Percentiles rank a stretch among this genome's conserved stretches.
Evolutionary conservation across 2,329 filamentous ascomycete genomes (phyloP).

Genomic region (Mycosphaerella arachidis): DNA sequence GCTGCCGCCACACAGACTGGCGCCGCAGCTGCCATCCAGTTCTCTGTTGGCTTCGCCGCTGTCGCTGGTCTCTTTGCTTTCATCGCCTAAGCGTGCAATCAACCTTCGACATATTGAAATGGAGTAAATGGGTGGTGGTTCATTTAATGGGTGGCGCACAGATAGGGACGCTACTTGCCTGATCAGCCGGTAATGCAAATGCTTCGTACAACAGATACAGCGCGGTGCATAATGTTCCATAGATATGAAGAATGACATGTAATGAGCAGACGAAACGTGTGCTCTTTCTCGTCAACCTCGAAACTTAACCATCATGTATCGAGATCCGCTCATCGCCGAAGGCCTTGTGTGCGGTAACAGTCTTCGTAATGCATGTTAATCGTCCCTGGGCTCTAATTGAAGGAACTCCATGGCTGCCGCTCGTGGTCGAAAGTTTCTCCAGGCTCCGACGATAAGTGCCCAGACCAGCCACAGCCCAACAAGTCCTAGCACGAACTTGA

Average conservation of each 20-base stretch:
- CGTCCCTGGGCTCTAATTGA: not conserved
- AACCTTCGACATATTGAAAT: not conserved
- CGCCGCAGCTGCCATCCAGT: not conserved
- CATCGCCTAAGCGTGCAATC: not conserved
- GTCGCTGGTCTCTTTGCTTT: not conserved
- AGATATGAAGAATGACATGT: not conserved
- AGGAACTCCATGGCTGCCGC: not conserved
- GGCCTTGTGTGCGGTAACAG: too few relatives aligned
- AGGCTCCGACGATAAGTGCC: conserved; percentile 23
- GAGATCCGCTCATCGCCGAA: too few relatives aligned
- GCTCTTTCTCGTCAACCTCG: not conserved
- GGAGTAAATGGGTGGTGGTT: not conserved
- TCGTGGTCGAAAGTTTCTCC: conserved; percentile 15
- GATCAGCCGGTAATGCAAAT: not conserved
- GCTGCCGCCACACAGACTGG: not conserved
- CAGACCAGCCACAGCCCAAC: conserved; percentile 24
- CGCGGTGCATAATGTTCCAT: not conserved
- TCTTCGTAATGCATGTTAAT: not conserved
- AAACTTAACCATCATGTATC: too few relatives aligned
- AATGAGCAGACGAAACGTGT: not conserved
- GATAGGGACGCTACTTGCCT: not conserved
- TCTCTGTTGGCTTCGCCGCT: not conserved
- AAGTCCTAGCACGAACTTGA: conserved; percentile 25
- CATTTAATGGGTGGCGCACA: not conserved
- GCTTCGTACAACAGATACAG: not conserved